Evolutionary conservation across 1,284 basidiomycete genomes (phyloP), one percentile per base, ranked within the genome.

Genomic region (Leccinum ponderosum): DNA sequence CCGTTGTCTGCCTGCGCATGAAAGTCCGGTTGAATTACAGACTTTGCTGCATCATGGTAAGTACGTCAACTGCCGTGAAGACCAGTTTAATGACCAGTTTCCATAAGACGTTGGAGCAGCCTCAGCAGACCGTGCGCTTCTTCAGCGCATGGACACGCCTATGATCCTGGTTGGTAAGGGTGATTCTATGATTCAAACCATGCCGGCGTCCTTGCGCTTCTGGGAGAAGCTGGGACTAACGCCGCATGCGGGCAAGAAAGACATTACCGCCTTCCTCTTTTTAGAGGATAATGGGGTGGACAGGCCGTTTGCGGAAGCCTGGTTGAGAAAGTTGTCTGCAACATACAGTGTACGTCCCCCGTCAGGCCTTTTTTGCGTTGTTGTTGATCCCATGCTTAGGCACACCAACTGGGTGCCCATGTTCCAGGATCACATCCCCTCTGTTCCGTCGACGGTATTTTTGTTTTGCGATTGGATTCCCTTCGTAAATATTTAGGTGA

Each of bases 141-240:
- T 83, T 22, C 74, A 77, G 58, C 69, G 75, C 2, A 69, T 89
- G 61, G 81, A 85, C 20, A 67, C 82, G 14, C 89, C 89, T 0
- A 77, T 83, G 75, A 72, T 91, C 9, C 77, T 84, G 0, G 79
- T 90, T 25, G 85, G 81, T 3, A 91, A 90, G 69, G 82, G 82
- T 3, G 83, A 86, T 53, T 78, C 80, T 4, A 72, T 92, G 22
- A 77, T 93, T 11, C 84, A 91, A 47, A 71, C 91, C 11, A 73
- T 85, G 15, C 85, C 90, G 4, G 72, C 88, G 2, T 87, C 90
- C 0, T 68, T 94, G 17, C 80, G 86, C 3, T 94, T 93, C 71
- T 94, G 93, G 92, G 86, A 90, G 63, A 93, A 91, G 69, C 80
- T 94, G 31, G 90, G 89, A 0, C 72, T 95, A 55, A 80, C 81